These are phyloP conservation scores for Acer negundo DNA, from an alignment of 345 rosid species.

Conservation along the genomic window DNA sequence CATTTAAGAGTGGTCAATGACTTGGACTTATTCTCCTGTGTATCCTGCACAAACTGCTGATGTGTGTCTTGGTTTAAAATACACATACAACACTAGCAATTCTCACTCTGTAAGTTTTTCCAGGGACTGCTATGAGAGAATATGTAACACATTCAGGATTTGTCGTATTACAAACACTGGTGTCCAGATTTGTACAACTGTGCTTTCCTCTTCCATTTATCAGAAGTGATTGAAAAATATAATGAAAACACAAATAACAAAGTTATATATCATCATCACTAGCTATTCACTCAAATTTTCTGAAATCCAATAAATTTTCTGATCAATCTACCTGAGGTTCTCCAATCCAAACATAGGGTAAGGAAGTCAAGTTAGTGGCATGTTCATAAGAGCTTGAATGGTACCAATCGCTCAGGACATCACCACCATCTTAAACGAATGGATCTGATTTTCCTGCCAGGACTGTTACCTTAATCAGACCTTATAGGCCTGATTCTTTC, in stretches of 20 bases:
- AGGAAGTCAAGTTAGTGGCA: slow-evolving; percentile 35
- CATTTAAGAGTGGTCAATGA: too few relatives aligned
- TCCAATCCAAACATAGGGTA: slow-evolving; percentile 31
- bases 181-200: slow-evolving; percentile 23
- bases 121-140: slow-evolving; percentile 20
- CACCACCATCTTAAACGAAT: slow-evolving; percentile 27
- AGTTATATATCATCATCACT: too few relatives aligned
- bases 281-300: too few relatives aligned
- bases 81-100: too few relatives aligned
- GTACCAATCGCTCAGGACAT: slow-evolving; percentile 41
- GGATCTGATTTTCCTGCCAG: slow-evolving; percentile 26
- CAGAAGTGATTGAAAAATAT: slow-evolving; percentile 18
- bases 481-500: slow-evolving; percentile 30
- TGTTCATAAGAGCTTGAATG: slow-evolving; percentile 29
- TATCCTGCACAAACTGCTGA: too few relatives aligned
- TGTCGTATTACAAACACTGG: slow-evolving; percentile 13
- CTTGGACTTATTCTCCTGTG: too few relatives aligned
- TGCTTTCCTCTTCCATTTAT: slow-evolving; percentile 42
- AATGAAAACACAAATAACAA: background rate
- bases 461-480: slow-evolving; percentile 27
- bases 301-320: too few relatives aligned
- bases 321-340: slow-evolving; percentile 29
- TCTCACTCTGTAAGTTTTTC: slow-evolving; percentile 33
- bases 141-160: slow-evolving; percentile 23
- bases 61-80: too few relatives aligned